These are phyloP conservation scores for Penicillium palitans DNA, from an alignment of 2,329 filamentous ascomycete species.

Conservation along the genomic window DNA sequence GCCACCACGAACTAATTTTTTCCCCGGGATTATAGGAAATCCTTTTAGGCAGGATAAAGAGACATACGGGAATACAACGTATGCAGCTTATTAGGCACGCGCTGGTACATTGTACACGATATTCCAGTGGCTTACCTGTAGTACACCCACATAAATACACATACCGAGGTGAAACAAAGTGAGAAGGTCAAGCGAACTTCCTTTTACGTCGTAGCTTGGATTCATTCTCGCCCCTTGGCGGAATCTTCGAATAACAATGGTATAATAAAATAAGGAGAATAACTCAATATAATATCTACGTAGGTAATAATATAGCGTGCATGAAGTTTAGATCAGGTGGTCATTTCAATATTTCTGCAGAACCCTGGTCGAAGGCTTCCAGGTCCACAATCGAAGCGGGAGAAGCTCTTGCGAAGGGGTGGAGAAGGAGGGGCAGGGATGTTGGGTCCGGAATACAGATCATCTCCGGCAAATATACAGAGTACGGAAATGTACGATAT, in stretches of 20 bases:
- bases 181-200: slow-evolving; percentile 27
- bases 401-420: slow-evolving; percentile 40
- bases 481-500: not conserved
- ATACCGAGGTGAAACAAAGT: slow-evolving; percentile 17
- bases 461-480: slow-evolving; percentile 1
- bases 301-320: slow-evolving; percentile 4
- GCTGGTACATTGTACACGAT: not conserved
- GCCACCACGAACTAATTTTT: slow-evolving; percentile 10
- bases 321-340: slow-evolving; percentile 6
- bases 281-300: not conserved
- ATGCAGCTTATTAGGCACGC: not conserved
- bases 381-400: slow-evolving; percentile 43
- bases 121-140: not conserved
- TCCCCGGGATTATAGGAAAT: not conserved
- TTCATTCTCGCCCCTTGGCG: slow-evolving; percentile 10
- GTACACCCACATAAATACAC: not conserved
- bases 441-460: slow-evolving; percentile 17
- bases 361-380: slow-evolving; percentile 29
- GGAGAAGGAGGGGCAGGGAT: slow-evolving; percentile 31
- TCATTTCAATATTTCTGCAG: slow-evolving; percentile 27
- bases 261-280: not conserved
- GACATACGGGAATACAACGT: not conserved
- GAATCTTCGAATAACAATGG: not conserved
- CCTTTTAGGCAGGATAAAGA: not conserved
- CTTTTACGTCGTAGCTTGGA: slow-evolving; percentile 17